Percentiles rank a stretch among this genome's conserved stretches.
phyloP scores from a whole-genome alignment of 306 rosid species.

The Psophocarpus tetragonolobus region DNA sequence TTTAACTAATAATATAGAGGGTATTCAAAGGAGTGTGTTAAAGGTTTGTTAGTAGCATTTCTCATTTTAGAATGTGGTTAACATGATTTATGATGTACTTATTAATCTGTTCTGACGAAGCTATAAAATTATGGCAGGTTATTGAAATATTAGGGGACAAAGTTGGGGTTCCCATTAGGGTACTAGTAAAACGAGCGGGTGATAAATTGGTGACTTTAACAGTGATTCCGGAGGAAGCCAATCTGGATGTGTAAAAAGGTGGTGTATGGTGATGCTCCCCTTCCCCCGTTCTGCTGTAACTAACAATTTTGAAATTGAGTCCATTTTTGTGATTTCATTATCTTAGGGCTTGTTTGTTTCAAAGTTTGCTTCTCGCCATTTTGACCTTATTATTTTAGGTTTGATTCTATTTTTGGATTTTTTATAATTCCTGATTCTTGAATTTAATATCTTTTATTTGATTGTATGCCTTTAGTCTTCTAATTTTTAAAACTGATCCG shows the following conservation, averaged over 20 bases:
- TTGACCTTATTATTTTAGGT: not conserved
- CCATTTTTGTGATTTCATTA: not conserved
- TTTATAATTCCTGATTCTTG: not conserved
- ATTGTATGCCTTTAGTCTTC: not conserved
- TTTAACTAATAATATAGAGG: no score
- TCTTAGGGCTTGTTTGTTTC: not conserved
- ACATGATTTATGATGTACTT: not conserved
- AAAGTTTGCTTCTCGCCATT: not conserved
- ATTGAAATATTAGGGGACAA: constrained; percentile 75
- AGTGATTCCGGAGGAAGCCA: constrained; percentile 73
- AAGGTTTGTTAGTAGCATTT: no score
- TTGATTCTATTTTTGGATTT: not conserved
- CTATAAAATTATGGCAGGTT: constrained; percentile 50
- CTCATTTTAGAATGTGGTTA: no score
- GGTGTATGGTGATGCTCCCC: not conserved
- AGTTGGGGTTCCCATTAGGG: constrained; percentile 69
- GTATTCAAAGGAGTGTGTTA: no score
- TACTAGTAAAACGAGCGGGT: constrained; percentile 55
- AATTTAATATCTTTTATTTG: not conserved
- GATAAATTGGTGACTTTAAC: constrained; percentile 54
- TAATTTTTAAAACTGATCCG: not conserved
- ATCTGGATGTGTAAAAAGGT: constrained; percentile 44
- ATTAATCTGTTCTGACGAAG: not conserved
- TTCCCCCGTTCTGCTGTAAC: not conserved
- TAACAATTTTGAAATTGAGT: not conserved